Base-by-base conservation (phyloP, 306 rosid genomes). In the Cucumis melo region DNA sequence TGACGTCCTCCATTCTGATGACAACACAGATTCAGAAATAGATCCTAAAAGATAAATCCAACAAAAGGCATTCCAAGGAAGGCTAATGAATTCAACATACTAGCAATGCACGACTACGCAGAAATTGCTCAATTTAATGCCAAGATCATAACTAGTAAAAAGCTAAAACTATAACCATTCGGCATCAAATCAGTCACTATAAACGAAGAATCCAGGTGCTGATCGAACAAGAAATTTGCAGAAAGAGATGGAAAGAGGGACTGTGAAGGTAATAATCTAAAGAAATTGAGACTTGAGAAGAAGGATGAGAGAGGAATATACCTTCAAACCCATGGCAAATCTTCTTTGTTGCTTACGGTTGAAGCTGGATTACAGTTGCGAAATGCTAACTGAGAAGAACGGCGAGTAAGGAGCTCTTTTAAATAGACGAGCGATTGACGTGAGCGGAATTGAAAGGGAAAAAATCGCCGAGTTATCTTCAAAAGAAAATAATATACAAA, bases 391-490 rank as follows among this genome's bases (percentile, higher is more conserved):
- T 42, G 36, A 8, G n/a, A 21, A 42, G 34, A 42, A 21, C 39
- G 7, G 13, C 7, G 58, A n/a, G 23, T 0, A 6, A 15, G 21
- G 58, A 39, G 20, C 14, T 36, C 36, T 36, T 23, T 16, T 53
- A 73, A 51, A 53, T 73, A 73, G n/a, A 51, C 56, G 57, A 14
- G 57, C 13, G 57, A 20, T 4, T 20, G 42, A 46, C 8, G 58
- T 24, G 58, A 13, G 19, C 7, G n/a, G 38, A 27, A 59, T 0
- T 2, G 58, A 42, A 6, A 7, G 58, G 58, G 23, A 46, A 70
- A 44, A 71, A 50, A 71, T 71, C 76, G 76, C 24, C 76, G 75
- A 71, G 56, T 36, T 36, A n/a, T 66, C 53, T 38, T 66, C 51
- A n/a, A n/a, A 64, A 6, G 20, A 51, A 51, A 51, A 15, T 16